Conservation (phyloP, 768 basidiomycete species). For the Daedaleopsis nitida region DNA sequence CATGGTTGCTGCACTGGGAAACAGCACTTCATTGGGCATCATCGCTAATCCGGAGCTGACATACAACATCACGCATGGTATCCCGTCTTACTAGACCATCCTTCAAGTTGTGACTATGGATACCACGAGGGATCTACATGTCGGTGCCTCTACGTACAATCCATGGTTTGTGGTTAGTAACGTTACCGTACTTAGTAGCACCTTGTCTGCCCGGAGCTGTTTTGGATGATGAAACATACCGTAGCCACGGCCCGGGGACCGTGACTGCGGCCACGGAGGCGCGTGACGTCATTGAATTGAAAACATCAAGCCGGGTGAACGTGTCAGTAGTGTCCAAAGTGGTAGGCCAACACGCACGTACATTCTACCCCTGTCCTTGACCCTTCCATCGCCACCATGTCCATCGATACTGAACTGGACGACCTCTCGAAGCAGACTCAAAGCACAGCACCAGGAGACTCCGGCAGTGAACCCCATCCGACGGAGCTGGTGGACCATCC, state of each 20-base stretch:
- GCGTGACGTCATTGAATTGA: not conserved
- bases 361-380: no score
- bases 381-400: no score
- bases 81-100: not conserved
- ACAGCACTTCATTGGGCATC: not conserved
- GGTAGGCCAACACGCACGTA: not conserved
- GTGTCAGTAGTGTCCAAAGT: not conserved
- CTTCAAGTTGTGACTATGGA: no score
- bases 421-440: constrained; percentile 34
- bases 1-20: not conserved
- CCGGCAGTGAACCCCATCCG: not conserved
- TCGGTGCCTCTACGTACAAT: no score
- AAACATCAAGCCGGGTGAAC: not conserved
- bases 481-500: not conserved
- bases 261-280: not conserved
- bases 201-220: no score
- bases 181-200: no score
- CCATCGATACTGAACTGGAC: constrained; percentile 40
- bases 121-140: no score
- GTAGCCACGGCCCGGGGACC: no score
- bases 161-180: no score
- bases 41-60: not conserved
- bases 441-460: constrained; percentile 11
- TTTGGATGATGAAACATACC: not conserved
- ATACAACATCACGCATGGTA: not conserved